Conservation (phyloP, 306 rosid genomes). For the Quillaja saponaria region DNA sequence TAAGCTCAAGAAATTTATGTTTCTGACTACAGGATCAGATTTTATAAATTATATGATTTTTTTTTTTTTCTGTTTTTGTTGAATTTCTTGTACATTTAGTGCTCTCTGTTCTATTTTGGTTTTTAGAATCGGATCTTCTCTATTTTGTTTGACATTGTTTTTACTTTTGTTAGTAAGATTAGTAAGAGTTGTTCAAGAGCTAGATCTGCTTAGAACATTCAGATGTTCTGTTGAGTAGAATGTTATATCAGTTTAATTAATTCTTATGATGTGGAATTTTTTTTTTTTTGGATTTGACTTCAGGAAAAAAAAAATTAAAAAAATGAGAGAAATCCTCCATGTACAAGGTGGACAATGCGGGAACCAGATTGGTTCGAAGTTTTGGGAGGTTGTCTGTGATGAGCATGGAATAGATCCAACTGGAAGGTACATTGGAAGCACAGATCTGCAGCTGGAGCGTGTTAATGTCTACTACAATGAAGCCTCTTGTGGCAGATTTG, state of each 20-base stretch:
- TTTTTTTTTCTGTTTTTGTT: neutral
- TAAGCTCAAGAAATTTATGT: neutral
- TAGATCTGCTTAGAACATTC: constrained; percentile 2
- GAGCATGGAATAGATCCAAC: constrained; percentile 68
- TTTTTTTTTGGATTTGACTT: constrained; percentile 9
- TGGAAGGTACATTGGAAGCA: constrained; percentile 48
- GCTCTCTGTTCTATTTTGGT: neutral
- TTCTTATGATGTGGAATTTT: neutral
- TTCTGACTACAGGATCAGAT: too few relatives aligned
- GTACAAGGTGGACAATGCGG: constrained; percentile 67
- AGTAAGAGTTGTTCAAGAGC: neutral
- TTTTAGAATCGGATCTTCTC: neutral
- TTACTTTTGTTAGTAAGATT: too few relatives aligned
- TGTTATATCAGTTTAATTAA: neutral
- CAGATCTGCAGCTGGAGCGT: constrained; percentile 59
- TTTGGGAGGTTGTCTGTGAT: constrained; percentile 67
- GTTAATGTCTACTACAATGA: constrained; percentile 60
- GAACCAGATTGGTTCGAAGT: constrained; percentile 63
- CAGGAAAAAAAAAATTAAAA: too few relatives aligned
- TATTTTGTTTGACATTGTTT: neutral
- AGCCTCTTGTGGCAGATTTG: constrained; percentile 61
- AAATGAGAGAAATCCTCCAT: constrained; percentile 66
- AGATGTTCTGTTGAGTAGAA: neutral
- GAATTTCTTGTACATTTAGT: neutral
- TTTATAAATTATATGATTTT: neutral